Conservation (phyloP, 768 basidiomycete species). For the Tephrocybe sp. region DNA sequence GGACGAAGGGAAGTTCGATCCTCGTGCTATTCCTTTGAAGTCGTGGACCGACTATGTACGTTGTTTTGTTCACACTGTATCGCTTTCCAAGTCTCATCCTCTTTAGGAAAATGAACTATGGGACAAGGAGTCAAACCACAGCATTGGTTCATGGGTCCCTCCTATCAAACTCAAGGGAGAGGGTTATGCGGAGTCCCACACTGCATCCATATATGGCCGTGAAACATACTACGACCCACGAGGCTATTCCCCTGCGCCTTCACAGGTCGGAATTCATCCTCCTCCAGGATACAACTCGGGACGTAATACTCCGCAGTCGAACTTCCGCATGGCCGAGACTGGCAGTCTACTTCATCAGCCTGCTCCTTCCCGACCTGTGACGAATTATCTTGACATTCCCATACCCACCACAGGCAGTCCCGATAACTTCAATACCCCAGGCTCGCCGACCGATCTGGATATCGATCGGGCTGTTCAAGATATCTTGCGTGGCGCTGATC, state of each 20-base stretch:
- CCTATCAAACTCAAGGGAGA: constrained; percentile 70
- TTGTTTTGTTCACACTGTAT: background rate
- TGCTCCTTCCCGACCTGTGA: constrained; percentile 66
- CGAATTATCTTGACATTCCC: constrained; percentile 76
- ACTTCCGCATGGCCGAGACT: constrained; percentile 29
- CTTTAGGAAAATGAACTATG: constrained; percentile 89
- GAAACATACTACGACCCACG: constrained; percentile 85
- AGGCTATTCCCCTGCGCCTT: constrained; percentile 72
- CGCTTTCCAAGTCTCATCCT: background rate
- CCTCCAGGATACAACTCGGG: constrained; percentile 79
- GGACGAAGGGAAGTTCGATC: constrained; percentile 99
- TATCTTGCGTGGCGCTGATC: constrained; percentile 75
- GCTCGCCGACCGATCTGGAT: constrained; percentile 63
- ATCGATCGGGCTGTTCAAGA: constrained; percentile 75
- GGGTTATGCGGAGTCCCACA: constrained; percentile 75
- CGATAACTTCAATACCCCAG: constrained; percentile 47
- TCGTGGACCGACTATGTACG: constrained; percentile 95
- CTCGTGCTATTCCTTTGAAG: constrained; percentile 89
- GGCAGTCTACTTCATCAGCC: constrained; percentile 52
- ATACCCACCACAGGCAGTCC: constrained; percentile 57
- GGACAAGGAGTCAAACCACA: constrained; percentile 97
- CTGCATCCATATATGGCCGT: constrained; percentile 82
- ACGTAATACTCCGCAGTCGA: constrained; percentile 67
- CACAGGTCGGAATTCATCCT: constrained; percentile 59
- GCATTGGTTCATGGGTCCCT: constrained; percentile 91